phyloP scores from a whole-genome alignment of 768 basidiomycete species.

The Tylopilus felleus region DNA sequence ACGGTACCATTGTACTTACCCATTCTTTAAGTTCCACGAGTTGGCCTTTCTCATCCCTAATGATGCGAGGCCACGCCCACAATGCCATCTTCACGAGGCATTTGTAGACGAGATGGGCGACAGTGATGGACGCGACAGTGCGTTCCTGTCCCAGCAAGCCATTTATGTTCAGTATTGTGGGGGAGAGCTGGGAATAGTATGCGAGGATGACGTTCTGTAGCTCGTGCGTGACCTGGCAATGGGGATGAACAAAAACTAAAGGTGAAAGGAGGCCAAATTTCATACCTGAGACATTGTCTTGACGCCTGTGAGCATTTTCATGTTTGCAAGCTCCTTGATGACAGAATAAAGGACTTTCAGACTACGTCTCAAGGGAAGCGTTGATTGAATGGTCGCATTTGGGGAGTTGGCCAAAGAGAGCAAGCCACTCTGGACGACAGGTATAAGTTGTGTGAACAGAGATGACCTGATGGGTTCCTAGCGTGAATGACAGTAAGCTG shows the following conservation, averaged over 20 bases:
- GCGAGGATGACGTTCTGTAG: slow-evolving; percentile 52
- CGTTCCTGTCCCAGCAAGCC: slow-evolving; percentile 36
- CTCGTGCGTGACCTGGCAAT: slow-evolving; percentile 24
- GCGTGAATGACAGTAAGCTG: not conserved
- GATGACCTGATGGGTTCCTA: slow-evolving; percentile 17
- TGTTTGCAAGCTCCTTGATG: slow-evolving; percentile 64
- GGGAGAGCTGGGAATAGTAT: slow-evolving; percentile 56
- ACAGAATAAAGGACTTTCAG: slow-evolving; percentile 63
- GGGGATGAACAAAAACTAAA: not conserved
- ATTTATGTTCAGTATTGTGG: slow-evolving; percentile 32
- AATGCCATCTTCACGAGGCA: slow-evolving; percentile 63
- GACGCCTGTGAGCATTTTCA: slow-evolving; percentile 68
- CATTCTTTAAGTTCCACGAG: slow-evolving; percentile 46
- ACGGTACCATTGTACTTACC: slow-evolving; percentile 38
- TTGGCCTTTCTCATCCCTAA: slow-evolving; percentile 42
- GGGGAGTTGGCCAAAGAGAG: slow-evolving; percentile 45
- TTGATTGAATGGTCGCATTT: slow-evolving; percentile 40
- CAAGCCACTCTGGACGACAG: slow-evolving; percentile 51
- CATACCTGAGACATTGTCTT: slow-evolving; percentile 63
- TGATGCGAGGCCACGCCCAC: slow-evolving; percentile 66
- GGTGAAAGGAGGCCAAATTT: not conserved
- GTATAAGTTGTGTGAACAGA: slow-evolving; percentile 42
- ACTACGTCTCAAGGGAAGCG: slow-evolving; percentile 54
- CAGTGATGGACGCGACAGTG: slow-evolving; percentile 44
- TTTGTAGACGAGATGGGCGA: slow-evolving; percentile 74